Evolutionary conservation across 106 monocot species (phyloP), one percentile per base, ranked within the genome.

Genomic region (Hemerocallis citrina): DNA sequence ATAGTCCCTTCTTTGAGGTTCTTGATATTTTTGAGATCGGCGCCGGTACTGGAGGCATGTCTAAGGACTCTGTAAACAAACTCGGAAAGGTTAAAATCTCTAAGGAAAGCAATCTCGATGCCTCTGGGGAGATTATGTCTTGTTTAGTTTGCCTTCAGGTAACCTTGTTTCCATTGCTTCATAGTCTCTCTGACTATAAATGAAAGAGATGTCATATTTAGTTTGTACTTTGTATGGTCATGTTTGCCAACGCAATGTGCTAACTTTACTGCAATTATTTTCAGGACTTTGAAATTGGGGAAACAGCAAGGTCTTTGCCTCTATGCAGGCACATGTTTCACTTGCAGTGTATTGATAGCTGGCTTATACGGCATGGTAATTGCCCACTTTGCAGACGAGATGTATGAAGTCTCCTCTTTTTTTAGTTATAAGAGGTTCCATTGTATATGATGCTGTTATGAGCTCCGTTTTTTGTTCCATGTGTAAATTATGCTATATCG

Each of bases 261-360:
- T 81, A 34, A 75, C 47, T 0, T 3, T 16, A 4, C 33, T 6
- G 16, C 20, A 34, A 34, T 28, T 21, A 1, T 36, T 73, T 47
- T 17, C 68, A 94, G 95, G 87, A 91, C 54, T 79, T 96, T 34
- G 67, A 82, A 70, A 14, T 72, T 24, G 57, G 83, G 48, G 85
- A 90, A 52, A 79, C 58, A 3, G 86, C 50, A n/a, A 74, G 84
- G 44, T 67, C 69, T 20, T 72, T 95, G 65, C 90, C 86, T 22
- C 62, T 74, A 40, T 95, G 95, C 29, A 28, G 52, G 35, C 95
- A 95, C 70, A 71, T 81, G 60, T 95, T 95, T 52, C 95, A 95
- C 47, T 64, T 84, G 37, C 57, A 60, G 0, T 95, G 95, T 75
- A 86, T 95, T 13, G 95, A 95, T 59, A 46, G 55, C 31, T 95